Evolutionary conservation across 2,329 filamentous ascomycete species (phyloP).

Genomic region (Cladosporium velox): DNA sequence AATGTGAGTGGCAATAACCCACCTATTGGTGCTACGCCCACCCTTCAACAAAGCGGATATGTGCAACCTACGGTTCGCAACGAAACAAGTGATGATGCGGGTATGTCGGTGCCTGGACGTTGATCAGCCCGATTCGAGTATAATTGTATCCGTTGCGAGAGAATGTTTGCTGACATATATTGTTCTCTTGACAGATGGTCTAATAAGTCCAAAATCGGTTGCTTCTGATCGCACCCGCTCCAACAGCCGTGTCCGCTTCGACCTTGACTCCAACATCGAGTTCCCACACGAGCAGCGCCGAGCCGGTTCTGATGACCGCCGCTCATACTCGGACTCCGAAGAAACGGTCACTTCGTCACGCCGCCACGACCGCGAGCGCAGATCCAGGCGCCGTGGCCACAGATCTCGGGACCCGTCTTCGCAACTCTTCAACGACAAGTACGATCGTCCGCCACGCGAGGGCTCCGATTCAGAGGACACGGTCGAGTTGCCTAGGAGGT

Average conservation of each 20-base stretch:
- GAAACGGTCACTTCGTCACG: slow-evolving; percentile 12
- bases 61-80: background rate
- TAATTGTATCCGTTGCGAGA: background rate
- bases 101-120: slow-evolving; percentile 26
- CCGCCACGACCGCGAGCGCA: slow-evolving; percentile 39
- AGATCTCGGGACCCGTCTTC: slow-evolving; percentile 52
- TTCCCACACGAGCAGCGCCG: slow-evolving; percentile 30
- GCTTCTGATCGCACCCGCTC: slow-evolving; percentile 28
- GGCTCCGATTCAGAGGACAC: slow-evolving; percentile 26
- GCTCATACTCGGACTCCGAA: slow-evolving; percentile 20
- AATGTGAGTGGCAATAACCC: slow-evolving; percentile 50
- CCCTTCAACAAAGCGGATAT: background rate
- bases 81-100: slow-evolving; percentile 25
- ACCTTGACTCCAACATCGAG: slow-evolving; percentile 35
- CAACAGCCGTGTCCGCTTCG: slow-evolving; percentile 36
- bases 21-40: slow-evolving; percentile 5
- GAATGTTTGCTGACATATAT: slow-evolving; percentile 17
- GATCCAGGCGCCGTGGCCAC: slow-evolving; percentile 36
- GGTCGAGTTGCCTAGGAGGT: slow-evolving; percentile 40
- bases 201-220: slow-evolving; percentile 27
- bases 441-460: slow-evolving; percentile 27
- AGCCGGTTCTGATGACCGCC: slow-evolving; percentile 23
- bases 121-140: slow-evolving; percentile 20
- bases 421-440: slow-evolving; percentile 37
- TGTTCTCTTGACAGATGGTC: slow-evolving; percentile 31